Evolutionary conservation across 257 asterid genomes (phyloP).

Genomic region (Capsicum baccatum): DNA sequence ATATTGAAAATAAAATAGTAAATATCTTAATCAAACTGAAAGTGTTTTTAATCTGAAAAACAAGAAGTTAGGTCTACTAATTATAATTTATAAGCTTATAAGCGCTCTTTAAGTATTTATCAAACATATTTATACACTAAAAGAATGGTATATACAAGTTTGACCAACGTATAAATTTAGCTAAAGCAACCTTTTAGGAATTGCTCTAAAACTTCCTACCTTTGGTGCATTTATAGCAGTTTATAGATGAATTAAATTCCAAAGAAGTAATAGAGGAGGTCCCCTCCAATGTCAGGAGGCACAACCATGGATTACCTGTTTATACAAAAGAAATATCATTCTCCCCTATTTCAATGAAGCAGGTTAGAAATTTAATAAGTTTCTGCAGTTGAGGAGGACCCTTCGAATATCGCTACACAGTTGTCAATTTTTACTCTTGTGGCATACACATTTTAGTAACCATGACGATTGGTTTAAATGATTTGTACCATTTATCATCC

Average conservation of each 20-base stretch:
- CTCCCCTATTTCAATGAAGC: background rate
- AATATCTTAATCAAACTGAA: too few relatives aligned
- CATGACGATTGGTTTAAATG: background rate
- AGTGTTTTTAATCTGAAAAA: too few relatives aligned
- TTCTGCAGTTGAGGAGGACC: background rate
- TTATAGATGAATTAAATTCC: background rate
- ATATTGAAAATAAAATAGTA: too few relatives aligned
- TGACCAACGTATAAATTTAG: background rate
- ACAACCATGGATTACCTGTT: background rate
- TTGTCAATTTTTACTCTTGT: background rate
- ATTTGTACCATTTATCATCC: background rate
- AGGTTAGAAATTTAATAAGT: background rate
- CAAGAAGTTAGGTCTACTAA: too few relatives aligned
- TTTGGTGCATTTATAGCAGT: background rate
- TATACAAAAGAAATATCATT: background rate
- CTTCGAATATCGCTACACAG: background rate
- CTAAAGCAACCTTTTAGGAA: background rate
- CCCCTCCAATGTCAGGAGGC: background rate
- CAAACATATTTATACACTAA: background rate
- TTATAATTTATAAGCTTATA: too few relatives aligned
- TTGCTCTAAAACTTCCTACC: background rate
- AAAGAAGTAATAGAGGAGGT: background rate
- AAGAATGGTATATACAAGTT: background rate
- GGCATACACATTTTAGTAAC: background rate
- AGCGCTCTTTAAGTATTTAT: background rate